Base-by-base conservation (phyloP, 176 grass and related monocot species). In the Aegilops speltoides region DNA sequence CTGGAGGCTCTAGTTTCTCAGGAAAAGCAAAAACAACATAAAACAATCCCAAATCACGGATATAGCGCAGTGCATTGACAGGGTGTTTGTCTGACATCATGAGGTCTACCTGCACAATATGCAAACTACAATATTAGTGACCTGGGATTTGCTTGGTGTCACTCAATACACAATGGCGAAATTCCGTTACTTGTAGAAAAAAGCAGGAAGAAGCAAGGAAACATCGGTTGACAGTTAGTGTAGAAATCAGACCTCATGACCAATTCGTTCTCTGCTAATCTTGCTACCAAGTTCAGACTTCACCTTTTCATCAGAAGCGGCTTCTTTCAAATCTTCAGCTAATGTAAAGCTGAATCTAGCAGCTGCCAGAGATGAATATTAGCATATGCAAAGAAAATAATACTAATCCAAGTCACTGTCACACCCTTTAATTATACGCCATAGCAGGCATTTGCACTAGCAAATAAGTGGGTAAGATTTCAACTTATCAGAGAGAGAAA, bases 261-360 rank as follows among this genome's bases (percentile, higher is more conserved):
- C 97, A 45, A 98, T 94, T 68, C 92, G 90, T 79, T 96, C 94
- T 91, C 89, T 92, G 82, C 97, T 98, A 72, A 98, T 96, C 90
- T 98, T 98, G 79, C 56, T 89, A 26, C 88, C 94, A 87, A 96
- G 87, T 89, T 95, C 90, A 81, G 85, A 82, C 72, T 91, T 94
- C 80, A 96, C 97, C 78, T 88, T 86, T 84, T 91, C 92, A 88
- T 96, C 92, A 88, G 91, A 94, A 83, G 90, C 94, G 11, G 94
- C 97, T 86, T 88, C 68, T 87, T 94, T 94, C 77, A 98, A 89
- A 70, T 96, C 92, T 90, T 94, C 83, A 88, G 83, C 83, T 89
- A 98, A 91, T 66, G 82, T 69, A 88, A 98, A 98, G 33, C 86
- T 90, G 90, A 98, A 98, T 74, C 97, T 98, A 89, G 94, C 88